A percentile compares a stretch with the other conserved stretches of the same genome.
Evolutionary conservation across 208 protist species (phyloP).

Genomic region (Trichomonas tenax): DNA sequence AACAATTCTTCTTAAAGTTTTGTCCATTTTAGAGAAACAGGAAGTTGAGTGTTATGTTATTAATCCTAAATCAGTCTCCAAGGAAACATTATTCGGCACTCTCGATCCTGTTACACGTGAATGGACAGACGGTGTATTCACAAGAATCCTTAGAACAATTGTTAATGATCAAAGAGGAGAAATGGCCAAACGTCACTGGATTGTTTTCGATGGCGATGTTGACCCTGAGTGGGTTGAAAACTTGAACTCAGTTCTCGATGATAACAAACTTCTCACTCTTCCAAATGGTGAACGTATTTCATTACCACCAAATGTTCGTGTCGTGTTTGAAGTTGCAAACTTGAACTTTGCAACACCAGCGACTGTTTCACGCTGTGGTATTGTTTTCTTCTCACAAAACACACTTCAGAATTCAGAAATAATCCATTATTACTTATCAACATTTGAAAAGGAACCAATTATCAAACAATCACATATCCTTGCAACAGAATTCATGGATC

Average conservation of each 20-base stretch:
- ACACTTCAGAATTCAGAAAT: neutral
- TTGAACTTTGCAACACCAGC: constrained; percentile 86
- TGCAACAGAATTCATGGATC: neutral
- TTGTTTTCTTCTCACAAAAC: constrained; percentile 61
- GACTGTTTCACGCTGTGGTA: constrained; percentile 91
- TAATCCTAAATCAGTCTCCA: constrained; percentile 92
- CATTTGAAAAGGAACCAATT: neutral
- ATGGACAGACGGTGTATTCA: constrained; percentile 98
- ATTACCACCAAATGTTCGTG: constrained; percentile 78
- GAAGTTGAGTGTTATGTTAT: constrained; percentile 74
- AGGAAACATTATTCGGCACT: constrained; percentile 87
- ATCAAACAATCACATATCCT: neutral
- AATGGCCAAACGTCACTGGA: constrained; percentile 73
- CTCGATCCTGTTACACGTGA: constrained; percentile 84
- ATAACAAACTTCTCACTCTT: constrained; percentile 94
- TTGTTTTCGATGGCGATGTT: constrained; percentile 93
- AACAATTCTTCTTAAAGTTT: constrained; percentile 71
- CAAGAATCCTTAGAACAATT: constrained; percentile 79
- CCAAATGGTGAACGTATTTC: constrained; percentile 95
- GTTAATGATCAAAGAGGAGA: constrained; percentile 66
- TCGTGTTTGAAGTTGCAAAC: constrained; percentile 94
- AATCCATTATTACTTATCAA: neutral
- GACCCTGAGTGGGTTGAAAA: constrained; percentile 98
- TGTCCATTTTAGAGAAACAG: constrained; percentile 53
- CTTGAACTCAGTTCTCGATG: constrained; percentile 93